Evolutionary conservation across 2,329 filamentous ascomycete species (phyloP), one percentile per base, ranked within the genome.

Genomic region (Ophiocordyceps polyrhachis-furcata): DNA sequence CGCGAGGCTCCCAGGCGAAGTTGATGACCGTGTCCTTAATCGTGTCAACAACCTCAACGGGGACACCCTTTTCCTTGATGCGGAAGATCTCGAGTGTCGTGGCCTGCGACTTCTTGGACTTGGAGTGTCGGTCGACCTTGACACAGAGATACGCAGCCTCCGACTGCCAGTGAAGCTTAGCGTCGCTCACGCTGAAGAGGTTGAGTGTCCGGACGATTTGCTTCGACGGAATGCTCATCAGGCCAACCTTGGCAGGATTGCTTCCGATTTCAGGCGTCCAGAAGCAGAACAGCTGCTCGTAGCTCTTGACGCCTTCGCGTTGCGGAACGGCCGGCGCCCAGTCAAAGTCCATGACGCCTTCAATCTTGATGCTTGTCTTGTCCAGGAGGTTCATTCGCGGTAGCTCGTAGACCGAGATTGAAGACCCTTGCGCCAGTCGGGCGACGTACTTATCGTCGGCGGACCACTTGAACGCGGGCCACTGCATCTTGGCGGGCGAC

Each of bases 381-480:
- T 89, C 85, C 49, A 94, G 72, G 42, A 93, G 73, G 59, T 82
- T 83, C 87, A 94, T 94, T 56, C 80, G 74, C 40, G 87, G 87
- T 14, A 87, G 69, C 62, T 94, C 86, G 62, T 93, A 94, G 55
- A 94, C 77, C 44, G 85, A 91, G 57, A 98, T 93, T 45, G 84
- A 86, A 53, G 87, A 77, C 52, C 83, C 83, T 51, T 86, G 87
- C 49, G 79, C 86, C 69, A 96, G 79, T 50, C 91, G 80, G 20
- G 91, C 91, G 49, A 96, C 88, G 61, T 94, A 98, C 64, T 93
- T 91, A 66, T 95, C 87, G 59, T 98, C 91, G 3, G 91, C 72
- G 28, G 91, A 96, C 91, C 91, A 98, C 70, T 98, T 98, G 78
- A 98, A 98, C 2, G 89, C 88, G 21, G 91, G 91, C 91, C 91